Evolutionary conservation across 192 early-diverging fungal genomes (phyloP).

Genomic region (Jimgerdemannia lactiflua): DNA sequence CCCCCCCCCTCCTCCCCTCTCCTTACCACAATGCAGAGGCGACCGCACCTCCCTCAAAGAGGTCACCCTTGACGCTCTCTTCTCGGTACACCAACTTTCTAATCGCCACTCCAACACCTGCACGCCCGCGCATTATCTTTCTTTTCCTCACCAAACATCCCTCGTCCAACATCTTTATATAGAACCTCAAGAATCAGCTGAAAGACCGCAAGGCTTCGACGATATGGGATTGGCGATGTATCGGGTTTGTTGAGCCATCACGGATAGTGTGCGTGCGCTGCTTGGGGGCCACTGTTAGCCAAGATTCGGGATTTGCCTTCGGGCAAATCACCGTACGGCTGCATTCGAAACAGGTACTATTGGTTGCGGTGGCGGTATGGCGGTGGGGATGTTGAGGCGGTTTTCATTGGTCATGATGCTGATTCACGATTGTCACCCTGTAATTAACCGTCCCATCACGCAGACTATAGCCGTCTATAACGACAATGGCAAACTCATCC

Average conservation of each 20-base stretch:
- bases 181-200: constrained; percentile 60
- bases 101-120: not conserved
- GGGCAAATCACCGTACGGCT: constrained; percentile 66
- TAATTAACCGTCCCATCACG: not conserved
- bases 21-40: constrained; percentile 30
- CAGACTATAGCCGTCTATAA: constrained; percentile 52
- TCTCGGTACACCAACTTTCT: constrained; percentile 26
- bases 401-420: constrained; percentile 1
- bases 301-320: constrained; percentile 35
- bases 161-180: not conserved
- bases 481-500: constrained; percentile 41
- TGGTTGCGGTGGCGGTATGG: too few relatives aligned
- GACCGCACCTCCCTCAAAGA: constrained; percentile 50
- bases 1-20: too few relatives aligned
- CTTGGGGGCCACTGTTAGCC: constrained; percentile 36
- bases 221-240: constrained; percentile 59
- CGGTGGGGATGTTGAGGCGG: not conserved
- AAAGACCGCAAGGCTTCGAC: constrained; percentile 42
- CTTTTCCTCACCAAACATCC: too few relatives aligned
- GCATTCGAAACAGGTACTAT: constrained; percentile 57
- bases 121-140: not conserved
- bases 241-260: constrained; percentile 48
- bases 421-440: not conserved
- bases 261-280: constrained; percentile 59
- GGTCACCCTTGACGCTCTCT: constrained; percentile 60